Conservation (phyloP, 805 yeast genomes). For the Pichia ethanolica region DNA sequence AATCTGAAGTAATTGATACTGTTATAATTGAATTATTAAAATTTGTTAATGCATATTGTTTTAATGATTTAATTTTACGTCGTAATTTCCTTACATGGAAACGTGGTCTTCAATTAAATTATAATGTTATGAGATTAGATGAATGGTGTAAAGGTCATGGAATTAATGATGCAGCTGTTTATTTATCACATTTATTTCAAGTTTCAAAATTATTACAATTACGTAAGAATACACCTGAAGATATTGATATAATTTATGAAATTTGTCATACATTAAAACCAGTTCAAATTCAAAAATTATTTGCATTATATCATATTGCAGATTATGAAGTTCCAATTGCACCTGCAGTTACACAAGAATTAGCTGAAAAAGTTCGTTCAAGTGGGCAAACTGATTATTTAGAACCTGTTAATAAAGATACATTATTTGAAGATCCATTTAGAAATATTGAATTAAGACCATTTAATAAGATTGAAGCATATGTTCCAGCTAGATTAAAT, state of each 20-base stretch:
- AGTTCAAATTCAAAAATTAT: constrained; percentile 88
- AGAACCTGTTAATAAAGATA: constrained; percentile 60
- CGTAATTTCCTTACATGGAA: constrained; percentile 94
- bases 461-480: constrained; percentile 76
- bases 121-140: constrained; percentile 91
- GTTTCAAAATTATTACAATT: constrained; percentile 90
- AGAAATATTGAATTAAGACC: constrained; percentile 68
- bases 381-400: constrained; percentile 58
- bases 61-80: constrained; percentile 92
- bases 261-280: constrained; percentile 93
- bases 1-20: constrained; percentile 73
- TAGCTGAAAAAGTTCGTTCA: constrained; percentile 65
- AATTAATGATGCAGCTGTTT: constrained; percentile 76
- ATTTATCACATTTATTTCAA: constrained; percentile 81
- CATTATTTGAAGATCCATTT: constrained; percentile 79
- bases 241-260: constrained; percentile 86
- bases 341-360: constrained; percentile 67
- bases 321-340: constrained; percentile 93
- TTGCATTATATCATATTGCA: constrained; percentile 82
- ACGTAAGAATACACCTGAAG: constrained; percentile 81
- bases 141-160: constrained; percentile 98
- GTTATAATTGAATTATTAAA: constrained; percentile 77
- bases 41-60: constrained; percentile 87
- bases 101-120: constrained; percentile 92
- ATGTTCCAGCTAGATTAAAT: constrained; percentile 90